Percentiles rank a stretch among this genome's conserved stretches.
Conservation (phyloP, 1,139 yeast species). For the Diutina sp. region DNA sequence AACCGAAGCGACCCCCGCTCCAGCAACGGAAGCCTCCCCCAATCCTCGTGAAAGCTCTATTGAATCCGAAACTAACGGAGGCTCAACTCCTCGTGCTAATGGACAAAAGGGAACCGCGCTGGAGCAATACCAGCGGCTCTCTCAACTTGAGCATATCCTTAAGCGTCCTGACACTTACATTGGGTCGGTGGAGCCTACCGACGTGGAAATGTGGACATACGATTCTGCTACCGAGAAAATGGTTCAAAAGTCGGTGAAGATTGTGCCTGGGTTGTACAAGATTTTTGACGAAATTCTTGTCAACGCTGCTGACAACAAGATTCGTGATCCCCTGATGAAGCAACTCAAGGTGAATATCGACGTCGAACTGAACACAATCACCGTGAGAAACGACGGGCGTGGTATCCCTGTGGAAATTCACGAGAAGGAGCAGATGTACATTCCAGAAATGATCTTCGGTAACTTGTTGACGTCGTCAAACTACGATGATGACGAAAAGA, state of each 20-base stretch:
- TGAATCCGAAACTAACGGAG: neutral
- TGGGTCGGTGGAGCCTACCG: slow-evolving; percentile 83
- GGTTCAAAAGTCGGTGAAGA: slow-evolving; percentile 58
- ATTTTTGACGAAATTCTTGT: slow-evolving; percentile 96
- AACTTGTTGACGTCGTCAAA: slow-evolving; percentile 89
- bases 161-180: slow-evolving; percentile 97
- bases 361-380: slow-evolving; percentile 59
- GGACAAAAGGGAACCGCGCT: neutral
- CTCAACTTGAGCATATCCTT: slow-evolving; percentile 91
- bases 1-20: neutral
- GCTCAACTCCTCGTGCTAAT: neutral
- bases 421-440: slow-evolving; percentile 79
- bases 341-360: slow-evolving; percentile 71
- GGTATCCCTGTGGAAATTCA: slow-evolving; percentile 97
- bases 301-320: slow-evolving; percentile 97
- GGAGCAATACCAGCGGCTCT: slow-evolving; percentile 72
- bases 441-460: slow-evolving; percentile 95
- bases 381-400: slow-evolving; percentile 83
- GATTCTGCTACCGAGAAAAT: slow-evolving; percentile 60
- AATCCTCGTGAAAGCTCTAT: neutral
- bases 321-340: slow-evolving; percentile 86
- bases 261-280: slow-evolving; percentile 93
- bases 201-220: slow-evolving; percentile 76
- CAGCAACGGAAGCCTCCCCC: neutral
- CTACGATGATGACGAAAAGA: slow-evolving; percentile 89